Base-by-base conservation (phyloP, 495 filamentous ascomycete species). In the Margaritispora aquatica region DNA sequence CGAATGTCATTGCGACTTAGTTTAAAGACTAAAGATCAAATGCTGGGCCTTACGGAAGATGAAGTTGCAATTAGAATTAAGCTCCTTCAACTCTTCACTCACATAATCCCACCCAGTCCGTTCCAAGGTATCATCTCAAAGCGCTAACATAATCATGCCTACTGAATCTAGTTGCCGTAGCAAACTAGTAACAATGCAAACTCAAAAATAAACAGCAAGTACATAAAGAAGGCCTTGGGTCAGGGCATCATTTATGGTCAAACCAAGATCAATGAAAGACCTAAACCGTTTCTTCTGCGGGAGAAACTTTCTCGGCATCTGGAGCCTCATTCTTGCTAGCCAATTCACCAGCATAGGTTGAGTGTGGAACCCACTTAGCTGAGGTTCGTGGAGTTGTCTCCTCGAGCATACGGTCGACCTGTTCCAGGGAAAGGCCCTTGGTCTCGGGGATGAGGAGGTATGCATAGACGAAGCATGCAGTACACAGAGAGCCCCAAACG, bases 331-430 rank as follows among this genome's bases (percentile, higher is more conserved):
- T 22, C 20, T 50, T 50, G 5, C 26, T 8, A 17, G 38, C 65
- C 78, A 84, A 81, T 57, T 86, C 80, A 36, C 73, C 72, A 15
- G 85, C 86, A 60, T 86, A 91, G 19, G 88, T 92, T 54, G 74
- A 74, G 63, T 82, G 80, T 29, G 88, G 87, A 63, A 76, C 77
- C 89, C 89, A 92, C 69, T 82, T 84, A 68, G 77, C 70, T 50
- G 84, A 88, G 11, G 80, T 87, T 29, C 84, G 72, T 29, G 89
- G 85, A 2, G 79, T 88, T 5, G 84, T 83, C 77, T 92, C 88
- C 71, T 91, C 89, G 76, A 95, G 81, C 90, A 93, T 92, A 75
- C 84, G 83, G 75, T 94, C 90, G 65, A 95, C 88, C 71, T 95
- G 89, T 74, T 95, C 89, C 36, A 95, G 86, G 19, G 87, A 86